Evolutionary conservation across 169 alveolate genomes (phyloP).

Genomic region (Miamiensis avidus): DNA sequence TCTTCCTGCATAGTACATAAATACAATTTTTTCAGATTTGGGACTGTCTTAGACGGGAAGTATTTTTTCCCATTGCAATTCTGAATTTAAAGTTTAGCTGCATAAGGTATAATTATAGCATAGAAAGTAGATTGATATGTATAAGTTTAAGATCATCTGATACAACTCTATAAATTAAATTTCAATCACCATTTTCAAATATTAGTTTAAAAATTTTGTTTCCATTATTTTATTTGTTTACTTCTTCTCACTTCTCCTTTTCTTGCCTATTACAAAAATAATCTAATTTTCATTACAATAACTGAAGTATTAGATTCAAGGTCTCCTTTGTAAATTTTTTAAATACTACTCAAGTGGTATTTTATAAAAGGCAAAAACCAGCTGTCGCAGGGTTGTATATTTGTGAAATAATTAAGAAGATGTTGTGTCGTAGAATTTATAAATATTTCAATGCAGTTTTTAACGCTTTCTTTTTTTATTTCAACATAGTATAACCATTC

Average conservation of each 20-base stretch:
- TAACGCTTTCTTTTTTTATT: background rate
- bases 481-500: background rate
- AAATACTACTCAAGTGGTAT: background rate
- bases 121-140: background rate
- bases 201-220: too few species aligned
- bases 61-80: background rate
- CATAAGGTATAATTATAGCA: background rate
- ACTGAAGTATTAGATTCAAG: background rate
- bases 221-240: too few species aligned
- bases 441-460: background rate
- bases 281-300: too few species aligned
- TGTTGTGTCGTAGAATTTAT: background rate
- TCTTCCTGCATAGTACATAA: background rate
- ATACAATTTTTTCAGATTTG: background rate
- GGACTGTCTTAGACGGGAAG: background rate
- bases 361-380: background rate
- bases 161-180: background rate
- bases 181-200: background rate
- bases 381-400: background rate
- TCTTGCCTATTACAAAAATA: background rate
- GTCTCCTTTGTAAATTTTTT: too few species aligned
- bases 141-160: background rate
- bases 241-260: background rate
- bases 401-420: too few species aligned
- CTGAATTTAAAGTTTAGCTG: background rate